Percentiles rank a stretch among this genome's conserved stretches.
Evolutionary conservation across 2,329 filamentous ascomycete species (phyloP).

Genomic region (Fusarium brachygibbosum): DNA sequence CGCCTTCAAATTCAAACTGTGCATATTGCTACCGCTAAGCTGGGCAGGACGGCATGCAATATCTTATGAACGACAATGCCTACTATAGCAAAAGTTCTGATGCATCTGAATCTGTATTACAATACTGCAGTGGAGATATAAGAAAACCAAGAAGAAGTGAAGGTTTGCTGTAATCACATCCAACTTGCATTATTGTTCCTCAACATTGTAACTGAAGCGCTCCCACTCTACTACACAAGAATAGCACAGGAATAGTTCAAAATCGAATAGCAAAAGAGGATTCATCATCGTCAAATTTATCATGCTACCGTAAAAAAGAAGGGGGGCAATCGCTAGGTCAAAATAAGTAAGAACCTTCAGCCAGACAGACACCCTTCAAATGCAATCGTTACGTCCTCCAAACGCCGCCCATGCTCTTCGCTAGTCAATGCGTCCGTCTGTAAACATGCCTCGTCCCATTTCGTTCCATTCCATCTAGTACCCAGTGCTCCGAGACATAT

Average conservation of each 20-base stretch:
- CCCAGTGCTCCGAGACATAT: constrained; percentile 42
- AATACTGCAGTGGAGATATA: not conserved
- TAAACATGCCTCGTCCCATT: constrained; percentile 51
- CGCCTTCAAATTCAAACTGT: not conserved
- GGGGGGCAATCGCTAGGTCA: constrained; percentile 35
- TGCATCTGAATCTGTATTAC: too few species aligned
- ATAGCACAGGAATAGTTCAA: not conserved
- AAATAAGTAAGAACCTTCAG: constrained; percentile 33
- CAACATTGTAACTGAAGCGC: not conserved
- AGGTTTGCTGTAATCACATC: not conserved
- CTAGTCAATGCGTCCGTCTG: constrained; percentile 54
- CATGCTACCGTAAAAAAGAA: constrained; percentile 37
- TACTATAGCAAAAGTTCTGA: not conserved
- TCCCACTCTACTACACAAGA: not conserved
- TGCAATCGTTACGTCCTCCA: constrained; percentile 52
- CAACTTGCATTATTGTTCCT: not conserved
- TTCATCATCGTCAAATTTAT: constrained; percentile 29
- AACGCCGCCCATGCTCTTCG: constrained; percentile 57
- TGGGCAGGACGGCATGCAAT: not conserved
- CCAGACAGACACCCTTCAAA: constrained; percentile 45
- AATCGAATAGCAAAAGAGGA: not conserved
- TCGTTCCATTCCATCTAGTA: constrained; percentile 44
- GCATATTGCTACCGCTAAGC: too few species aligned
- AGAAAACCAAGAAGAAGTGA: not conserved
- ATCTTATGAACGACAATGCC: not conserved